These are phyloP conservation scores for Coriaria nepalensis DNA, from an alignment of 306 rosid genomes.

Conservation along the genomic window DNA sequence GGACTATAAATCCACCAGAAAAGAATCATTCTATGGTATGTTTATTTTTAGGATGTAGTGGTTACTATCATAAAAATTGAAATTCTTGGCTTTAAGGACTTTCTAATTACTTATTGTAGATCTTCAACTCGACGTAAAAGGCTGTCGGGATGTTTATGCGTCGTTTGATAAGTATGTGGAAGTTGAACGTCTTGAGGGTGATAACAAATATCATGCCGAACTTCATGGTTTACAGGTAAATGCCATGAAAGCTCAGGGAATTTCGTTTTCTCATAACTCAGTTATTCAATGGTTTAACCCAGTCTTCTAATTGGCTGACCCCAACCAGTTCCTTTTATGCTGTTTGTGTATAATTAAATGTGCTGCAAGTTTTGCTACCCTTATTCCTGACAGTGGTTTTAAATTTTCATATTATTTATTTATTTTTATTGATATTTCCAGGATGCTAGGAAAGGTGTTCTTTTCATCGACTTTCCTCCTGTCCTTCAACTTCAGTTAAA, in stretches of 20 bases:
- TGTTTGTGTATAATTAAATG: too few relatives aligned
- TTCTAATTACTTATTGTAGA: constrained; percentile 21
- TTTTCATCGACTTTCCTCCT: constrained; percentile 94
- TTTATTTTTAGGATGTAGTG: constrained; percentile 13
- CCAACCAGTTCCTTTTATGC: too few relatives aligned
- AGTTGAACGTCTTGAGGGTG: constrained; percentile 87
- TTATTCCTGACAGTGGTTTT: too few relatives aligned
- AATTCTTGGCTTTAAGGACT: not conserved
- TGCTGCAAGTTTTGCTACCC: too few relatives aligned
- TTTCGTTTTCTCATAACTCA: too few relatives aligned
- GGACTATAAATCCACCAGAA: constrained; percentile 84
- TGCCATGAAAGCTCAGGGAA: not conserved
- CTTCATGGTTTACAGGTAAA: constrained; percentile 76
- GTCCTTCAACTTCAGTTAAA: constrained; percentile 94
- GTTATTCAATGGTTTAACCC: too few relatives aligned
- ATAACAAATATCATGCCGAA: constrained; percentile 89
- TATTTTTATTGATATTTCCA: constrained; percentile 23
- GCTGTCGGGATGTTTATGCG: constrained; percentile 83
- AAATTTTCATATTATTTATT: not conserved
- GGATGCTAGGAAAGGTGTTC: constrained; percentile 88
- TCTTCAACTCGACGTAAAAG: constrained; percentile 94
- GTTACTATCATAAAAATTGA: not conserved
- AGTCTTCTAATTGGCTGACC: too few relatives aligned
- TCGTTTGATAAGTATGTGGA: constrained; percentile 93
- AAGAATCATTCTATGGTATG: constrained; percentile 90